Conservation (phyloP, 129 eudicot genomes). For the Flaveria ramosissima region DNA sequence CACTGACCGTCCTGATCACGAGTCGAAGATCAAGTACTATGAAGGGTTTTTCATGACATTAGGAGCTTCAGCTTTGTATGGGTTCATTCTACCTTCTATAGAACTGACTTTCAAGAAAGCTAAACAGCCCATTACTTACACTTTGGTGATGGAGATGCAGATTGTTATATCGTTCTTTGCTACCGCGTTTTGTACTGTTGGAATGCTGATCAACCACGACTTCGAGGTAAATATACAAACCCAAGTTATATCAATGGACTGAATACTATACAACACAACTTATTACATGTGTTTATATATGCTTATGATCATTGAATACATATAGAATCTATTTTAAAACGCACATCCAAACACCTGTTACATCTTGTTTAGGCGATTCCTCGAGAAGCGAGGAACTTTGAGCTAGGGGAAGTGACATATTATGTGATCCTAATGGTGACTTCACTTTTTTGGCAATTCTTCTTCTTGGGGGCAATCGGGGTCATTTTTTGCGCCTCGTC, state of each 20-base stretch:
- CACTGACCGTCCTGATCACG: constrained; percentile 47
- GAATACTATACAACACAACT: background rate
- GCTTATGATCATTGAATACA: too few relatives aligned
- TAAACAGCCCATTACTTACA: constrained; percentile 42
- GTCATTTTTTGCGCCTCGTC: constrained; percentile 48
- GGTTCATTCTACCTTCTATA: constrained; percentile 43
- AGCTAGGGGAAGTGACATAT: constrained; percentile 46
- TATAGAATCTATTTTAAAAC: background rate
- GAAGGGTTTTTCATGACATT: constrained; percentile 50
- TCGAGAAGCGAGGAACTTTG: constrained; percentile 40
- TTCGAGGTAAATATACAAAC: constrained; percentile 35
- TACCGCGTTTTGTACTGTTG: constrained; percentile 47
- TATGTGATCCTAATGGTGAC: constrained; percentile 28
- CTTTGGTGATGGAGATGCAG: constrained; percentile 64
- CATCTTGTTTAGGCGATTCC: constrained; percentile 39
- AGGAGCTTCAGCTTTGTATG: constrained; percentile 48
- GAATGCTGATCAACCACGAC: constrained; percentile 54
- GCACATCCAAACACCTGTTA: background rate
- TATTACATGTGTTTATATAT: background rate
- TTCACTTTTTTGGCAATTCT: constrained; percentile 52
- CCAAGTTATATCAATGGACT: background rate
- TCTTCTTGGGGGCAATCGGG: constrained; percentile 58
- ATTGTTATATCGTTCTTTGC: constrained; percentile 52
- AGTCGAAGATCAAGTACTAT: constrained; percentile 37
- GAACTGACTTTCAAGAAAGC: constrained; percentile 49